Percentiles rank a stretch among this genome's conserved stretches.
These are phyloP conservation scores for Gillenia trifoliata DNA, from an alignment of 306 rosid species.

Conservation along the genomic window DNA sequence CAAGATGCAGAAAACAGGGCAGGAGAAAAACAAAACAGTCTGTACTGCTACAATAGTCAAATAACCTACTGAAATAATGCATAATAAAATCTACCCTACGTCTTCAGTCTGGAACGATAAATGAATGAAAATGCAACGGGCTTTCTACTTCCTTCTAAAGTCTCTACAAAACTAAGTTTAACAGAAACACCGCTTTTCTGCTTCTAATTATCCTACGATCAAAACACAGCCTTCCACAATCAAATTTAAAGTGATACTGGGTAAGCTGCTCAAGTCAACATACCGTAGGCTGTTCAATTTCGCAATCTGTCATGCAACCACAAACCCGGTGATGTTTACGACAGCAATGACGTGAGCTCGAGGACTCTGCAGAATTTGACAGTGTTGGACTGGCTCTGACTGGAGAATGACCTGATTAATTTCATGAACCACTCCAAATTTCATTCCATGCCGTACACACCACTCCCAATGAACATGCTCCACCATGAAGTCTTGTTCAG, in stretches of 20 bases:
- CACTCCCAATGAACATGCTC: conserved; percentile 42
- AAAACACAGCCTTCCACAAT: conserved; percentile 32
- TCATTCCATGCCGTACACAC: conserved; percentile 56
- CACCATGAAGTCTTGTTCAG: conserved; percentile 60
- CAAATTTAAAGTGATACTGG: conserved; percentile 19
- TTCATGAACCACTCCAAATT: conserved; percentile 44
- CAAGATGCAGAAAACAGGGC: too few species aligned
- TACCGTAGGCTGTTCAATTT: conserved; percentile 46
- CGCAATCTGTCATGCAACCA: conserved; percentile 45
- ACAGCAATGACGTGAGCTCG: conserved; percentile 38
- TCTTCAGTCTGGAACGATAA: neutral
- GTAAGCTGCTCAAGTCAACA: conserved; percentile 34
- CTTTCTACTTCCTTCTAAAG: conserved; percentile 5
- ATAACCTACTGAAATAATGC: neutral
- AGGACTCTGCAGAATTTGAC: conserved; percentile 45
- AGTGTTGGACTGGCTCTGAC: conserved; percentile 39
- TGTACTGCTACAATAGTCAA: neutral
- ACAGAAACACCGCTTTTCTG: neutral
- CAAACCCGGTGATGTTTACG: conserved; percentile 35
- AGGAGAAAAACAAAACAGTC: neutral
- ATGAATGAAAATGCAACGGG: neutral
- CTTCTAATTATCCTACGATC: neutral
- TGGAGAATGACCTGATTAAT: conserved; percentile 24
- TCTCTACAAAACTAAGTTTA: neutral
- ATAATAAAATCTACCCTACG: neutral